Conservation (phyloP, 306 rosid genomes). For the Begonia peltatifolia region DNA sequence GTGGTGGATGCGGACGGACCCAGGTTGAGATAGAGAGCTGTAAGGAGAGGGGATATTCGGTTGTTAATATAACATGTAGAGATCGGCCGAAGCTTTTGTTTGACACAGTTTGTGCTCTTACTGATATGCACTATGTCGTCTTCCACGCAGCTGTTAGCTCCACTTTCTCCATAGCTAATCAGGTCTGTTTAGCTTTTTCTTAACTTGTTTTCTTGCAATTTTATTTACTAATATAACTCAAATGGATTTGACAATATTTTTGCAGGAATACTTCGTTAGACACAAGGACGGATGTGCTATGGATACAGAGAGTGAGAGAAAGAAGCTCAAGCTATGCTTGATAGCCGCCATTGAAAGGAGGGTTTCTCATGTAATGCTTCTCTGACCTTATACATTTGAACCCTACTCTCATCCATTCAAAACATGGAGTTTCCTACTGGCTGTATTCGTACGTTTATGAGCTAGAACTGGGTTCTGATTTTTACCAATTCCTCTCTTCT, state of each 20-base stretch:
- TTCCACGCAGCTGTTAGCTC: conserved; percentile 82
- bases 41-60: conserved; percentile 56
- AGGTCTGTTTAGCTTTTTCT: conserved; percentile 24
- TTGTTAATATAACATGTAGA: conserved; percentile 43
- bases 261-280: conserved; percentile 65
- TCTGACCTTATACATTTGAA: neutral
- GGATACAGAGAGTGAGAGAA: conserved; percentile 35
- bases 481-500: neutral
- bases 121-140: conserved; percentile 60
- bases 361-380: conserved; percentile 40
- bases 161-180: conserved; percentile 47
- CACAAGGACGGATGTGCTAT: conserved; percentile 29
- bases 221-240: neutral
- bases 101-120: conserved; percentile 70
- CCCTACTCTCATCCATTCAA: neutral
- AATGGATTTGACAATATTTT: neutral
- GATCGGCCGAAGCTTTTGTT: conserved; percentile 74
- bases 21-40: conserved; percentile 46
- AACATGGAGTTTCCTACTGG: neutral
- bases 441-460: no score
- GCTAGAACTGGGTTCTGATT: neutral
- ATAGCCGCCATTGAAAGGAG: conserved; percentile 81
- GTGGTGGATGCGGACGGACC: conserved; percentile 48
- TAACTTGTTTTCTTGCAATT: neutral
- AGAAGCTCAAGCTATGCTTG: conserved; percentile 36